Conservation (phyloP, 257 asterid genomes). For the Nicotiana benthamiana region DNA sequence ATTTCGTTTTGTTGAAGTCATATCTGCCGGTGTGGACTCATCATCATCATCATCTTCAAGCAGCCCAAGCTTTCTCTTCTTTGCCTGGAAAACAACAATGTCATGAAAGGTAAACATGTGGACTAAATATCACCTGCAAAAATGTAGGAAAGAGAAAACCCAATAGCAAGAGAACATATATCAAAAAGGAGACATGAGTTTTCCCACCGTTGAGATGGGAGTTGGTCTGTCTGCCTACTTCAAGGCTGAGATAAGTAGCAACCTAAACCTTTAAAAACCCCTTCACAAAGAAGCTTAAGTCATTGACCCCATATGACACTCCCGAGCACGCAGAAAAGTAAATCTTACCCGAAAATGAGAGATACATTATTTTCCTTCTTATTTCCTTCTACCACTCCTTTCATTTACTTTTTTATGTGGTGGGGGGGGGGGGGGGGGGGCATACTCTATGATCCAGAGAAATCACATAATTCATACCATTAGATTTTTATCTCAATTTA, state of each 20-base stretch:
- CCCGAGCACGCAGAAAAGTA: neutral
- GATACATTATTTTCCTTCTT: neutral
- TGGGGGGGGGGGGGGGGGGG: neutral
- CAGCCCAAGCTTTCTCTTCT: constrained; percentile 72
- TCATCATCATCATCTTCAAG: constrained; percentile 64
- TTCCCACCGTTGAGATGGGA: neutral
- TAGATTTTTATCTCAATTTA: neutral
- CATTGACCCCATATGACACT: neutral
- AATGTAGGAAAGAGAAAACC: neutral
- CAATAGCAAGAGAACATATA: neutral
- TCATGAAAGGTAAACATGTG: neutral
- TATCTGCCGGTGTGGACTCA: constrained; percentile 7
- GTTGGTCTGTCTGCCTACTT: neutral
- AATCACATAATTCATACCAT: neutral
- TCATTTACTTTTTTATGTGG: too few relatives aligned
- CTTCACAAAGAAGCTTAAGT: neutral
- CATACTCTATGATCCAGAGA: neutral
- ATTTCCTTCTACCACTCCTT: neutral
- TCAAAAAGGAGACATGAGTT: neutral
- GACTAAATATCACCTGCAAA: neutral
- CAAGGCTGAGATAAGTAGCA: neutral
- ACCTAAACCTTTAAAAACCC: neutral
- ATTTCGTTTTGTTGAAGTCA: constrained; percentile 21
- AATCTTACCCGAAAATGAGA: neutral
- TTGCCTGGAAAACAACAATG: constrained; percentile 31